Base-by-base conservation (phyloP, 441 rosid genomes). In the Erodium texanum region DNA sequence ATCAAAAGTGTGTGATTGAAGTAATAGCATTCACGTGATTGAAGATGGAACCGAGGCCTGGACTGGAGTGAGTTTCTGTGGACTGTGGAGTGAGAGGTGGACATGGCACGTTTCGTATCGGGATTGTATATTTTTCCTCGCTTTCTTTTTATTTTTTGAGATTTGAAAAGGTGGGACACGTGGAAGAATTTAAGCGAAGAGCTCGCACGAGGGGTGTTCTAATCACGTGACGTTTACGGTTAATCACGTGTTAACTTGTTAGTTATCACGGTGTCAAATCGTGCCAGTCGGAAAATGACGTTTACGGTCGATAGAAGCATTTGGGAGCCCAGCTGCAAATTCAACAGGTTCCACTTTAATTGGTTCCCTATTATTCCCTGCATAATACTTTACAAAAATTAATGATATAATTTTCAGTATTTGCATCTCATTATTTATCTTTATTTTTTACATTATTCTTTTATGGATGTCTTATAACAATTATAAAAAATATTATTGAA, bases 101-200 rank as follows among this genome's bases (percentile, higher is more conserved):
- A 72, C 73, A 18, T 14, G 61, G 38, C 29, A 68, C 66, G 68
- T 52, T 68, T 10, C 23, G 11, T 52, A 0, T 71, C 71, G 68
- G 66, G 1, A 62, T 62, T 1, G 19, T 24, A 12, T 24, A 5
- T 1, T 18, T 18, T 6, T 59, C 16, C 36, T 32, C 7, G 36
- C 36, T 34, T 34, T 6, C 9, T 34, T 58, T 19, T 58, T 56
- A 18, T 20, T 58, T 20, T 58, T 61, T 61, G 64, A 24, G 34
- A 61, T 61, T 0, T 15, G 38, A n/a, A 56, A 18, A 32, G 41
- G n/a, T 16, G 27, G 64, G 66, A 64, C 75, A 73, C 74, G 80
- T 77, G 79, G 71, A 43, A 4, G 69, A 43, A 29, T 29, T 66
- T 0, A n/a, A 20, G 64, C 32, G 14, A 10, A 59, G 29, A 59